Evolutionary conservation across 2,329 filamentous ascomycete species (phyloP), one percentile per base, ranked within the genome.

Genomic region (Aureobasidium subglaciale): DNA sequence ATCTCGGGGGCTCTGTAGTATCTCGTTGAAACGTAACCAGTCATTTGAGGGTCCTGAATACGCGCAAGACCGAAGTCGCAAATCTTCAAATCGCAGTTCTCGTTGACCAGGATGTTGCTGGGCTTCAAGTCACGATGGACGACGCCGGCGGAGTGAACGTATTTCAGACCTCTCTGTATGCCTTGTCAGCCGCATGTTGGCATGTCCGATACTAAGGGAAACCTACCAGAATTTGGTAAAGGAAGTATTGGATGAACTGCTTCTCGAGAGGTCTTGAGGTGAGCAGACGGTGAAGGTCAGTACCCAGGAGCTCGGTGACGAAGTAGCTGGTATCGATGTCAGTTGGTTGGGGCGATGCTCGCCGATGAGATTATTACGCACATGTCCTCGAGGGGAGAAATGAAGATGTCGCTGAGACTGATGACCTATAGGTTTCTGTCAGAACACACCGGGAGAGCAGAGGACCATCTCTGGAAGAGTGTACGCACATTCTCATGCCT

Each of bases 31-130:
- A 99, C 93, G 70, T 99, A 99, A 64, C 93, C 93, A 38, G 93
- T 99, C 93, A 99, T 99, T 75, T 99, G 93, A 32, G 93, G 93
- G 69, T 99, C 93, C 72, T 99, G 93, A 66, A 99, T 96, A 72
- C 93, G 89, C 54, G 93, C 93, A 59, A 99, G 80, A 63, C 93
- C 93, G 67, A 99, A 99, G 71, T 99, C 93, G 80, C 93, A 99
- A 72, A 99, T 99, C 78, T 99, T 99, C 66, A 99, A 77, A 75
- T 99, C 93, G 76, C 93, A 99, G 75, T 99, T 99, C 76, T 99
- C 93, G 75, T 99, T 99, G 73, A 99, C 92, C 58, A 99, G 83
- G 66, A 99, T 99, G 75, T 99, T 99, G 79, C 90, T 96, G 54
- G 93, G 93, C 76, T 99, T 99, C 65, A 99, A 78, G 71, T 99